Evolutionary conservation across 179 eudicot genomes (phyloP).

Genomic region (Silene noctiflora): DNA sequence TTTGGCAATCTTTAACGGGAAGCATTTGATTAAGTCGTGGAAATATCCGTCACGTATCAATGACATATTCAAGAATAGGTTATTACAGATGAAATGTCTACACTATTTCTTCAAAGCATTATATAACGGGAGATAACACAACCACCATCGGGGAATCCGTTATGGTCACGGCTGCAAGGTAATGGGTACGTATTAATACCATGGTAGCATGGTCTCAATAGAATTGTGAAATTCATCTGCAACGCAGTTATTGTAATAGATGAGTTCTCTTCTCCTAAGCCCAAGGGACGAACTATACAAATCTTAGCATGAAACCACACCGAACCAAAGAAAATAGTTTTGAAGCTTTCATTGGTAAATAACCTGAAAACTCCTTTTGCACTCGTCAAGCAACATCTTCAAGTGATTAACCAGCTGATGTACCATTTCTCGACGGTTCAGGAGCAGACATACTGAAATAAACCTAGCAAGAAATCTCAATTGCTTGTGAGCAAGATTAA

Average conservation of each 20-base stretch:
- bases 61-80: neutral
- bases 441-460: constrained; percentile 68
- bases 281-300: neutral
- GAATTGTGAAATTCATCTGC: neutral
- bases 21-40: neutral
- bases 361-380: constrained; percentile 79
- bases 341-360: constrained; percentile 4
- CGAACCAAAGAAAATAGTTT: neutral
- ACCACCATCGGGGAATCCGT: neutral
- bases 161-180: neutral
- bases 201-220: neutral
- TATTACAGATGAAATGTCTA: neutral
- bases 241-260: neutral
- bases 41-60: neutral
- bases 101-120: neutral
- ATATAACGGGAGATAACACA: neutral
- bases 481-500: constrained; percentile 73
- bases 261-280: neutral
- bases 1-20: neutral
- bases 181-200: neutral
- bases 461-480: constrained; percentile 84
- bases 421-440: constrained; percentile 76
- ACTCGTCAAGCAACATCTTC: constrained; percentile 68
- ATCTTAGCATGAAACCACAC: neutral
- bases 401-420: constrained; percentile 77